Evolutionary conservation across 2,329 filamentous ascomycete genomes (phyloP).

Genomic region (Tolypocladium nubicola): DNA sequence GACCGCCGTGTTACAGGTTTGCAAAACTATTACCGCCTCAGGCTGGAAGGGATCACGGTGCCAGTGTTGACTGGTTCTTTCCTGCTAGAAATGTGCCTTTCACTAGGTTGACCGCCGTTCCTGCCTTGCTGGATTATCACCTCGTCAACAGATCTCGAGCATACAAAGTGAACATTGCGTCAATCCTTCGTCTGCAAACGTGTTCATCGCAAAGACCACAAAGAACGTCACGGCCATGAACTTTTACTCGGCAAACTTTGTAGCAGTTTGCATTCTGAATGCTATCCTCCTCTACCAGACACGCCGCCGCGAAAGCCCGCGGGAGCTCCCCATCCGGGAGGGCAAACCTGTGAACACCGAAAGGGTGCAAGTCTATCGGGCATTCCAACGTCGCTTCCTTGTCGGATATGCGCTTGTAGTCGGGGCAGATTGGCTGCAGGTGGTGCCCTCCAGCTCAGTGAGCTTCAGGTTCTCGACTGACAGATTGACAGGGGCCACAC

Average conservation of each 20-base stretch:
- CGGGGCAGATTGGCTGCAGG: constrained; percentile 1
- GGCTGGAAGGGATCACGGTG: too few species aligned
- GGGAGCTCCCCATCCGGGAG: too few species aligned
- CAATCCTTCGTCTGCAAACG: too few species aligned
- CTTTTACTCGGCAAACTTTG: constrained; percentile 4
- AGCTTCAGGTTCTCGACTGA: neutral
- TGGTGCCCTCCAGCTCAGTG: neutral
- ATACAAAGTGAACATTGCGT: neutral
- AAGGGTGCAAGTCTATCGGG: neutral
- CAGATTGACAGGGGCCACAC: constrained; percentile 27
- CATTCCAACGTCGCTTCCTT: neutral
- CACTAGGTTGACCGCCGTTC: neutral
- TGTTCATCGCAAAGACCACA: neutral
- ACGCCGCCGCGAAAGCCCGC: neutral
- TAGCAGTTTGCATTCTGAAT: neutral
- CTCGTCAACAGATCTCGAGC: neutral
- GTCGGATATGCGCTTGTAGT: neutral
- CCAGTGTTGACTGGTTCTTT: too few species aligned
- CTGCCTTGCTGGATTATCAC: neutral
- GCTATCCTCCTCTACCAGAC: neutral
- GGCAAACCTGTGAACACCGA: neutral
- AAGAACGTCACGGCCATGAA: neutral
- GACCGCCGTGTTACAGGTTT: neutral
- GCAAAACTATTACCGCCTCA: too few species aligned
- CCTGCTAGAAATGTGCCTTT: neutral